Evolutionary conservation across 108 stramenopile genomes (phyloP).

Genomic region (Nitzschia sp.): DNA sequence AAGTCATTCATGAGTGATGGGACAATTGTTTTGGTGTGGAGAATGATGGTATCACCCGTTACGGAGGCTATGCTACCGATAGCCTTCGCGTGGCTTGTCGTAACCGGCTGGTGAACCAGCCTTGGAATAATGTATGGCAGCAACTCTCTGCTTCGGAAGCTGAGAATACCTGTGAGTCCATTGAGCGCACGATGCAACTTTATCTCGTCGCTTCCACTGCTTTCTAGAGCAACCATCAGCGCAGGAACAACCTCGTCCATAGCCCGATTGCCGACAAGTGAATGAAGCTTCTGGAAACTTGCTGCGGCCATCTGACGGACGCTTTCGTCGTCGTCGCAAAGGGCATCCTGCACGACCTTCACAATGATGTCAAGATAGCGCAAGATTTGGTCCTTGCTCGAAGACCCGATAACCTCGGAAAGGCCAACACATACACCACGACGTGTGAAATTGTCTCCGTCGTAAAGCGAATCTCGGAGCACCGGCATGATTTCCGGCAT

Average conservation of each 20-base stretch:
- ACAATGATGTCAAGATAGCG: slow-evolving; percentile 92
- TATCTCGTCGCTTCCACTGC: slow-evolving; percentile 58
- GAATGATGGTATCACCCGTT: slow-evolving; percentile 82
- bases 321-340: slow-evolving; percentile 85
- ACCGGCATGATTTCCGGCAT: slow-evolving; percentile 95
- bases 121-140: slow-evolving; percentile 94
- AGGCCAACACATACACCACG: slow-evolving; percentile 97
- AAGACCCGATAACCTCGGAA: slow-evolving; percentile 89
- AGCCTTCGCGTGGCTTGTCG: slow-evolving; percentile 84
- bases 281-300: slow-evolving; percentile 94
- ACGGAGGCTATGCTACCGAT: slow-evolving; percentile 88
- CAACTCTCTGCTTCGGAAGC: slow-evolving; percentile 89
- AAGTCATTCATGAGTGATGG: slow-evolving; percentile 75
- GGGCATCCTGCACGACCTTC: slow-evolving; percentile 92
- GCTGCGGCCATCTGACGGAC: slow-evolving; percentile 91
- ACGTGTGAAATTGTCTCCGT: slow-evolving; percentile 78
- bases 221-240: slow-evolving; percentile 85
- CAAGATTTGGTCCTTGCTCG: slow-evolving; percentile 89
- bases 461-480: slow-evolving; percentile 84
- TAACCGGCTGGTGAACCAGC: slow-evolving; percentile 82
- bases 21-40: slow-evolving; percentile 81
- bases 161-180: slow-evolving; percentile 92
- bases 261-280: slow-evolving; percentile 84
- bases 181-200: slow-evolving; percentile 81
- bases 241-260: slow-evolving; percentile 94